phyloP scores from a whole-genome alignment of 208 protist species.

The Leishmania arabica region DNA sequence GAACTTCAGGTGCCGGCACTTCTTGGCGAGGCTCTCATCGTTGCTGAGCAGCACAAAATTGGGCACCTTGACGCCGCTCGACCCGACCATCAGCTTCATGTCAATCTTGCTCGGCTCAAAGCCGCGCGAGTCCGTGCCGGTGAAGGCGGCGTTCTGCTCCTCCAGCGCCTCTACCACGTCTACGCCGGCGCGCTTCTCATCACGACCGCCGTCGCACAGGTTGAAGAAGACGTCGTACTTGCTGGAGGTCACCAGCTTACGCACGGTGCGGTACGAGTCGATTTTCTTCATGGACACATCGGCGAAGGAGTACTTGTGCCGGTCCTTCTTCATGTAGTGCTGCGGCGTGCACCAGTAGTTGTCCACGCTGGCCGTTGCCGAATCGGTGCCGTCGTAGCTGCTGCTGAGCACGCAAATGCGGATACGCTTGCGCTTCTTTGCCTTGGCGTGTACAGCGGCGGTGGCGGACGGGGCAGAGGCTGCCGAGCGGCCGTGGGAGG shows the following conservation, averaged over 20 bases:
- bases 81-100: constrained; percentile 89
- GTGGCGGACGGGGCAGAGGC: neutral
- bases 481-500: neutral
- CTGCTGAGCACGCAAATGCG: constrained; percentile 84
- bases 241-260: constrained; percentile 75
- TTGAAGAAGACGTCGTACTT: constrained; percentile 92
- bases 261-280: constrained; percentile 70
- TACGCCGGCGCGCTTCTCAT: constrained; percentile 83
- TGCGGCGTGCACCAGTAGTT: constrained; percentile 83
- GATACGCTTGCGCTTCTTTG: constrained; percentile 38
- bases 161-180: constrained; percentile 87
- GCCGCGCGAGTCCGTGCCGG: constrained; percentile 80
- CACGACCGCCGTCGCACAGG: constrained; percentile 85
- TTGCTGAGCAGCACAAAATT: constrained; percentile 84
- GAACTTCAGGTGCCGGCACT: constrained; percentile 84
- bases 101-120: constrained; percentile 91
- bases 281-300: constrained; percentile 76
- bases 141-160: constrained; percentile 89
- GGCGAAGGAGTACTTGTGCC: constrained; percentile 68
- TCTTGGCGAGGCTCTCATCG: constrained; percentile 70
- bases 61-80: constrained; percentile 73
- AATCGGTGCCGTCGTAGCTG: constrained; percentile 83
- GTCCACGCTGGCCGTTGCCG: constrained; percentile 72
- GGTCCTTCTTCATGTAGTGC: constrained; percentile 79
- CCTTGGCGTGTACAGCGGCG: constrained; percentile 11